Percentiles rank a stretch among this genome's conserved stretches.
Conservation (phyloP, 495 filamentous ascomycete species). For the Hypoxylon lienhwacheense region DNA sequence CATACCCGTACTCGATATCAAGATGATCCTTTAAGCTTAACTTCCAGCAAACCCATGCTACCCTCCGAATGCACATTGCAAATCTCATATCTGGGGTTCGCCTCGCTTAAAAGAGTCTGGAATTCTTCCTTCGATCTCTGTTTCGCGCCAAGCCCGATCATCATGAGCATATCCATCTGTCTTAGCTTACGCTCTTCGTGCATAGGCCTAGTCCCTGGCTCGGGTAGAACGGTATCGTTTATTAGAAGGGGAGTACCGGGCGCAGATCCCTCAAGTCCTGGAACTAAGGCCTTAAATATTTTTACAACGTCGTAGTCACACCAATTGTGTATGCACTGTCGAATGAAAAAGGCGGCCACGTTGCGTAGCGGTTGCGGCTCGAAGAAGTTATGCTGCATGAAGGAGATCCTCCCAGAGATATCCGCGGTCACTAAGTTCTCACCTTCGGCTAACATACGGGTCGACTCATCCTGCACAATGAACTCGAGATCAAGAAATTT, state of each 20-base stretch:
- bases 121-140: conserved; percentile 36
- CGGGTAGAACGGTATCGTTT: conserved; percentile 40
- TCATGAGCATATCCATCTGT: conserved; percentile 39
- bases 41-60: no score
- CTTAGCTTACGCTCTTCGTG: conserved; percentile 10
- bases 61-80: no score
- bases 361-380: conserved; percentile 27
- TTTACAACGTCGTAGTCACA: conserved; percentile 31
- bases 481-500: conserved; percentile 31
- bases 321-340: conserved; percentile 41
- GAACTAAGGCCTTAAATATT: conserved; percentile 34
- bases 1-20: no score
- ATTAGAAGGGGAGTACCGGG: conserved; percentile 38
- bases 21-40: no score
- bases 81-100: no score
- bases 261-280: conserved; percentile 31
- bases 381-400: conserved; percentile 40
- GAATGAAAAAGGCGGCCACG: conserved; percentile 35
- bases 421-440: not conserved
- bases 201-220: conserved; percentile 6
- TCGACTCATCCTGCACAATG: conserved; percentile 32
- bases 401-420: conserved; percentile 29
- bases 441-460: conserved; percentile 34
- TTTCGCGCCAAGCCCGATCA: conserved; percentile 32
- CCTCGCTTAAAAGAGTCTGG: no score